Evolutionary conservation across 2,329 filamentous ascomycete genomes (phyloP).

Genomic region (Dryadomyces sulphureus): DNA sequence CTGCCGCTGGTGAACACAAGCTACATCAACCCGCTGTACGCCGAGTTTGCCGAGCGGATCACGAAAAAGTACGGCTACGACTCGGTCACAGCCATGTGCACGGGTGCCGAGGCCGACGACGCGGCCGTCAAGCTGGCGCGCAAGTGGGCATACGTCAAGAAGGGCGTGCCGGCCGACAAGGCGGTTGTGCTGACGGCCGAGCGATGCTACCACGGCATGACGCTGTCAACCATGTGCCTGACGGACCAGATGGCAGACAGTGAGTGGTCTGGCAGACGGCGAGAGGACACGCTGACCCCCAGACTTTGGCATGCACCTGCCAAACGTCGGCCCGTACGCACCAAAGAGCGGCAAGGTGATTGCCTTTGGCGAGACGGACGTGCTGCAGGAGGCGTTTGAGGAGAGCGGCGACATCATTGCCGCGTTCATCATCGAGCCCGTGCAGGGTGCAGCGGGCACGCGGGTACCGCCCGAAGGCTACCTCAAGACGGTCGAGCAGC

Average conservation of each 20-base stretch:
- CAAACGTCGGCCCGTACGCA: not conserved
- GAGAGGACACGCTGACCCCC: not conserved
- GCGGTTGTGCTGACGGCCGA: constrained; percentile 1
- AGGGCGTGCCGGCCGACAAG: constrained; percentile 1
- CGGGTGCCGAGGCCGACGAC: constrained; percentile 1
- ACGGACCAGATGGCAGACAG: not conserved
- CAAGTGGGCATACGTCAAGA: constrained; percentile 3
- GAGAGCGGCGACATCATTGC: constrained; percentile 1
- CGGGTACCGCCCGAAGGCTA: constrained; percentile 1
- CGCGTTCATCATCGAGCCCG: constrained; percentile 1
- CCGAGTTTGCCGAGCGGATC: constrained; percentile 1
- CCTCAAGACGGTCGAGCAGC: constrained; percentile 1
- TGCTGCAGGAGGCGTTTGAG: not conserved
- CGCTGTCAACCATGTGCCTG: constrained; percentile 1
- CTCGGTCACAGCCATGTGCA: constrained; percentile 1
- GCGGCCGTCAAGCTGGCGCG: constrained; percentile 1
- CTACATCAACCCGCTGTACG: constrained; percentile 4
- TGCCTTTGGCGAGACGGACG: not conserved
- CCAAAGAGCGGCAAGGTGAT: constrained; percentile 1
- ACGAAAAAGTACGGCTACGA: constrained; percentile 1
- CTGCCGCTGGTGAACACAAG: constrained; percentile 3
- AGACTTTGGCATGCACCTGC: constrained; percentile 4
- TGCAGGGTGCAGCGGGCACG: not conserved
- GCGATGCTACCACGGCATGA: constrained; percentile 2
- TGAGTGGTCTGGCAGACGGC: not conserved